phyloP scores from a whole-genome alignment of 345 rosid species.

The Melastoma malabathricum region DNA sequence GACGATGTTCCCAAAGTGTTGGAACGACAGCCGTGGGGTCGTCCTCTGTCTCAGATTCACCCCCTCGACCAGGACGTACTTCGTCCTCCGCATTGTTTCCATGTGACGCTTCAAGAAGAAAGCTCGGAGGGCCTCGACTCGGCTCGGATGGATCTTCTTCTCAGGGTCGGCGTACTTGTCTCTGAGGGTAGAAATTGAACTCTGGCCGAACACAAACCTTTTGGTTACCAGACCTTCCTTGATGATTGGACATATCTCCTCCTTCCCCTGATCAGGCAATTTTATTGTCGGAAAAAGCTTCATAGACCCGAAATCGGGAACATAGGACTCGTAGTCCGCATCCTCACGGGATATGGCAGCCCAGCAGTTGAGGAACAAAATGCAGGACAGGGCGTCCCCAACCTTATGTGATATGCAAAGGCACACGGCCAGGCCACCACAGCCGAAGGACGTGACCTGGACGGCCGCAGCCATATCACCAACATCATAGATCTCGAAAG shows the following conservation, averaged over 20 bases:
- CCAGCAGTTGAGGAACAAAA: slow-evolving; percentile 17
- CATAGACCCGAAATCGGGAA: slow-evolving; percentile 21
- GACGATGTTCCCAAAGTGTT: slow-evolving; percentile 9
- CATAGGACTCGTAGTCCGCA: not conserved
- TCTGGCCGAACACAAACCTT: slow-evolving; percentile 24
- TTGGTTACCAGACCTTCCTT: slow-evolving; percentile 24
- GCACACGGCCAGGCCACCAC: slow-evolving; percentile 25
- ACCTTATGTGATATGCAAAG: slow-evolving; percentile 22
- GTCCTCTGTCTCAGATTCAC: slow-evolving; percentile 8
- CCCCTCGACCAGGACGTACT: slow-evolving; percentile 8
- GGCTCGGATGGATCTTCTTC: not conserved
- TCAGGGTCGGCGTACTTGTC: slow-evolving; percentile 8
- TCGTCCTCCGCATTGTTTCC: slow-evolving; percentile 8
- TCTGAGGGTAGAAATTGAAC: slow-evolving; percentile 14
- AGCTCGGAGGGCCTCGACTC: slow-evolving; percentile 9
- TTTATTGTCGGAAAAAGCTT: slow-evolving; percentile 26
- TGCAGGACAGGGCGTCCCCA: slow-evolving; percentile 20
- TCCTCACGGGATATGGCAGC: slow-evolving; percentile 8
- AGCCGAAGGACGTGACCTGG: slow-evolving; percentile 15
- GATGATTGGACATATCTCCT: slow-evolving; percentile 2
- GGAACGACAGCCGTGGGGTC: slow-evolving; percentile 5
- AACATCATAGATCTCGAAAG: slow-evolving; percentile 2
- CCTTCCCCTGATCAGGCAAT: slow-evolving; percentile 6
- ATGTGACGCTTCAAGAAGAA: slow-evolving; percentile 10
- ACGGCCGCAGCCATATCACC: too few species aligned